Evolutionary conservation across 257 asterid genomes (phyloP).

Genomic region (Capsicum rhomboideum): DNA sequence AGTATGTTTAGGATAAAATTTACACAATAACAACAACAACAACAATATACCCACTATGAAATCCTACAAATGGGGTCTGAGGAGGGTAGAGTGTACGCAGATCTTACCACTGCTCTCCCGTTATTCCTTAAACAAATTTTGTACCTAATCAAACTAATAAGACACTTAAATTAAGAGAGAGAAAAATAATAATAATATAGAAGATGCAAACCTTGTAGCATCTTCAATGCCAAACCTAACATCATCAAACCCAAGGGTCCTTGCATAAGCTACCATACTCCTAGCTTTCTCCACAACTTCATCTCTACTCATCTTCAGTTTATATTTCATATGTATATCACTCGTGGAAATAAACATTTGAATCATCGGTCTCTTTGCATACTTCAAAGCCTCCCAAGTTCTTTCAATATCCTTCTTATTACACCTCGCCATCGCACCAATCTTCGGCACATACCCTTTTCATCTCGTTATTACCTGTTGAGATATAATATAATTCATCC

Average conservation of each 20-base stretch:
- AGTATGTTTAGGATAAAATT: too few species aligned
- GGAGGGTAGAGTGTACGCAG: too few species aligned
- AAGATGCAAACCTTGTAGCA: conserved; percentile 68
- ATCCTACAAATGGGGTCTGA: too few species aligned
- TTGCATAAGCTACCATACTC: conserved; percentile 73
- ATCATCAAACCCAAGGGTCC: conserved; percentile 73
- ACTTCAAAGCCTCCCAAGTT: conserved; percentile 91
- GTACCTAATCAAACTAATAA: too few species aligned
- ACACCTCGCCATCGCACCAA: conserved; percentile 86
- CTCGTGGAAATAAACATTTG: conserved; percentile 93
- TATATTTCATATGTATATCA: conserved; percentile 74
- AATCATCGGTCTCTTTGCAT: conserved; percentile 74
- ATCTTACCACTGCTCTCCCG: too few species aligned
- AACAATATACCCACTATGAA: too few species aligned
- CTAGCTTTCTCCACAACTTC: conserved; percentile 76
- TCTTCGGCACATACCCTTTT: conserved; percentile 55
- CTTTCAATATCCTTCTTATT: conserved; percentile 71
- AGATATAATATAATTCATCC: background rate
- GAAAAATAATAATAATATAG: background rate
- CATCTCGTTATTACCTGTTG: background rate
- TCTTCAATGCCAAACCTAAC: conserved; percentile 95
- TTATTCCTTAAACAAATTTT: too few species aligned
- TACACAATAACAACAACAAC: too few species aligned
- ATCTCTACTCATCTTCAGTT: conserved; percentile 70
- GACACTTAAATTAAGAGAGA: too few species aligned